Evolutionary conservation across 805 yeast genomes (phyloP).

Genomic region (Sugiyamaella smithiae): DNA sequence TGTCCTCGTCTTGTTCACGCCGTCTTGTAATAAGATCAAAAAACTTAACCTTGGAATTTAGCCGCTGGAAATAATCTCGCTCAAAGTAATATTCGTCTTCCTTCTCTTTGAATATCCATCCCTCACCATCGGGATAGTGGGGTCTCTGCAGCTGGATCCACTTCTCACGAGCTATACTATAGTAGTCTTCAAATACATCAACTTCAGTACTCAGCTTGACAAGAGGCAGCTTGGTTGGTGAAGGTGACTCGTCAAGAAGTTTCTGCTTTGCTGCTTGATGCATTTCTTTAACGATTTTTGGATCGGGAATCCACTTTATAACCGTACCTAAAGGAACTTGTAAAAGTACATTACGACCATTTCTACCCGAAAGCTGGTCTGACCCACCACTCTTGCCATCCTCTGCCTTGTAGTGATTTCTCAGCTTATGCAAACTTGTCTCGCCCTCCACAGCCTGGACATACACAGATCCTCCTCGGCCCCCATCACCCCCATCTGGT

Average conservation of each 20-base stretch:
- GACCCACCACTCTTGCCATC: slow-evolving; percentile 71
- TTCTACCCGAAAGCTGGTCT: slow-evolving; percentile 80
- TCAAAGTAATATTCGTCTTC: slow-evolving; percentile 66
- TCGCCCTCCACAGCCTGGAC: slow-evolving; percentile 75
- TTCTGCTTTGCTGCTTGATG: slow-evolving; percentile 14
- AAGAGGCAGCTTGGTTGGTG: slow-evolving; percentile 3
- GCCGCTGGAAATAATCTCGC: slow-evolving; percentile 61
- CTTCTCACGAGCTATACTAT: slow-evolving; percentile 10
- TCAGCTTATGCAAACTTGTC: slow-evolving; percentile 66
- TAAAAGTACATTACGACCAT: slow-evolving; percentile 73
- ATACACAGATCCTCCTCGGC: slow-evolving; percentile 84
- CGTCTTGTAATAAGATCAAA: slow-evolving; percentile 59
- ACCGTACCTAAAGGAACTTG: slow-evolving; percentile 92
- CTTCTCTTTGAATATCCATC: slow-evolving; percentile 85
- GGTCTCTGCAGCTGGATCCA: slow-evolving; percentile 57
- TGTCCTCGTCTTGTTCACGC: slow-evolving; percentile 61
- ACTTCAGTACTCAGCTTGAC: slow-evolving; percentile 19
- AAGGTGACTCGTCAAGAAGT: slow-evolving; percentile 20
- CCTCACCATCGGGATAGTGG: slow-evolving; percentile 66
- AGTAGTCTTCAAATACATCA: slow-evolving; percentile 18
- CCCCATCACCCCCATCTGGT: slow-evolving; percentile 99
- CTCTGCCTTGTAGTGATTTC: slow-evolving; percentile 65
- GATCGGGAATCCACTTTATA: slow-evolving; percentile 80
- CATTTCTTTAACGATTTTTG: slow-evolving; percentile 33
- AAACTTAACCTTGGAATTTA: slow-evolving; percentile 60